Conservation (phyloP, 352 stramenopile species). For the Elongisporangium prolatum region DNA sequence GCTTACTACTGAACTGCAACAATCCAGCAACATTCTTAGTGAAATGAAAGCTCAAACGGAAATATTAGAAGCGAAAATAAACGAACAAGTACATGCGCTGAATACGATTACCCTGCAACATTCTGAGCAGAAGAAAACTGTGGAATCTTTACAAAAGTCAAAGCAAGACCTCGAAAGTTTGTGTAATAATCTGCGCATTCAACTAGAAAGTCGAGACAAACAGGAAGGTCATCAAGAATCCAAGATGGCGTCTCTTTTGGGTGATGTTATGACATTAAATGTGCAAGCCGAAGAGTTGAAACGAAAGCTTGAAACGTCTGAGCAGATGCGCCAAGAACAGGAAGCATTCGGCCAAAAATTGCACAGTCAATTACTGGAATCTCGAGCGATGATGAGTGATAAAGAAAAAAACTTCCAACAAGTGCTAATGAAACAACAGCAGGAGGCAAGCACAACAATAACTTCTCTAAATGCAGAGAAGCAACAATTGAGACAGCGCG, state of each 20-base stretch:
- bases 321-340: constrained; percentile 64
- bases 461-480: constrained; percentile 32
- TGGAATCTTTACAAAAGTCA: constrained; percentile 52
- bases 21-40: background rate
- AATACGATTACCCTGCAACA: constrained; percentile 52
- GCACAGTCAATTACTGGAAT: constrained; percentile 49
- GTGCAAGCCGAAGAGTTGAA: constrained; percentile 75
- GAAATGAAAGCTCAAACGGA: constrained; percentile 28
- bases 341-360: constrained; percentile 46
- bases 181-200: constrained; percentile 39
- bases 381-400: constrained; percentile 30
- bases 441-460: constrained; percentile 22
- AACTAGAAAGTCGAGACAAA: constrained; percentile 56
- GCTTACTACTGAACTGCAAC: background rate
- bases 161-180: constrained; percentile 70
- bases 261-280: constrained; percentile 69
- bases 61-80: constrained; percentile 37
- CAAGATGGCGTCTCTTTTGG: constrained; percentile 55
- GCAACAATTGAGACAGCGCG: constrained; percentile 29
- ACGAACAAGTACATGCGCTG: constrained; percentile 50
- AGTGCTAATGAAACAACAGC: constrained; percentile 30
- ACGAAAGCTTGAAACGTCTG: constrained; percentile 55
- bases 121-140: constrained; percentile 48
- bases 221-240: constrained; percentile 68
- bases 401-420: constrained; percentile 44